Evolutionary conservation across 306 rosid species (phyloP).

Genomic region (Amphicarpaea edgeworthii): DNA sequence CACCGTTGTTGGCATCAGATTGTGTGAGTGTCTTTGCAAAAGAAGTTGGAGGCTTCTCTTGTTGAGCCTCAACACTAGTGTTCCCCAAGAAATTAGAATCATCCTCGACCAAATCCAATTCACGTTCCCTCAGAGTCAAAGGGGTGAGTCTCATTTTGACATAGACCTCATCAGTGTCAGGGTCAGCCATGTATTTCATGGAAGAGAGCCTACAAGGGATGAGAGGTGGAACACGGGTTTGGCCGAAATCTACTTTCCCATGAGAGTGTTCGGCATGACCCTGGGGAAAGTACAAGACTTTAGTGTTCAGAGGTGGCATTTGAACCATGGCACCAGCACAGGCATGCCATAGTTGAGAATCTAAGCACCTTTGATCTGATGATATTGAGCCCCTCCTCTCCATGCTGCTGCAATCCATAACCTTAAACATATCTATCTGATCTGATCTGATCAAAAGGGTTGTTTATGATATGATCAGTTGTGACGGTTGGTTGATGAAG

Average conservation of each 20-base stretch:
- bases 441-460: background rate
- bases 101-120: constrained; percentile 56
- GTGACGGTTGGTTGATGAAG: too few species aligned
- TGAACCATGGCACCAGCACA: constrained; percentile 98
- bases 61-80: constrained; percentile 46
- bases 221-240: constrained; percentile 60
- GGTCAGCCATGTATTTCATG: constrained; percentile 87
- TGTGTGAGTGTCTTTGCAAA: constrained; percentile 97
- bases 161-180: constrained; percentile 86
- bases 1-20: constrained; percentile 98
- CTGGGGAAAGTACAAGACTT: constrained; percentile 90
- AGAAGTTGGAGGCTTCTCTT: constrained; percentile 73
- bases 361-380: constrained; percentile 71
- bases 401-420: constrained; percentile 59
- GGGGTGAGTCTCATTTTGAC: constrained; percentile 72
- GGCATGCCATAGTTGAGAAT: constrained; percentile 94
- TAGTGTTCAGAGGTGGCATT: constrained; percentile 84
- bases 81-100: constrained; percentile 57
- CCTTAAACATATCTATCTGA: constrained; percentile 59
- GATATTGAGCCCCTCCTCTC: constrained; percentile 58
- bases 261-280: constrained; percentile 88
- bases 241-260: constrained; percentile 63
- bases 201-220: constrained; percentile 71
- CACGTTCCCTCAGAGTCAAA: constrained; percentile 63
- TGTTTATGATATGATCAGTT: background rate